Percentiles rank a stretch among this genome's conserved stretches.
Evolutionary conservation across 805 yeast genomes (phyloP).

Genomic region (Ogataea methanolica): DNA sequence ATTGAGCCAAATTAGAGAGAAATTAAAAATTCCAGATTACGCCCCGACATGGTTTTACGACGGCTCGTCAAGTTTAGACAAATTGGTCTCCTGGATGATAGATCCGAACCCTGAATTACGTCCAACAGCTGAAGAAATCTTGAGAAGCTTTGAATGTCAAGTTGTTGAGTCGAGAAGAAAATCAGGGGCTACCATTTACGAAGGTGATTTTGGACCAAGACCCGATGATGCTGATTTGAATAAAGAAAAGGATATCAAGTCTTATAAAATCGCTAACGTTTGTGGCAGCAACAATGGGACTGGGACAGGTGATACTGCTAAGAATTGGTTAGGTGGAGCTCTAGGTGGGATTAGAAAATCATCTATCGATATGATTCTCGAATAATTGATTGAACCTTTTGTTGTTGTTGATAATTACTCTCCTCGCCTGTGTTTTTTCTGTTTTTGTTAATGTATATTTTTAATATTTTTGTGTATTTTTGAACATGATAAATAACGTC

Average conservation of each 20-base stretch:
- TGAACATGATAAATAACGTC: too few species aligned
- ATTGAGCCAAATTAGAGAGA: conserved; percentile 9
- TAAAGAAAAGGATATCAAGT: too few species aligned
- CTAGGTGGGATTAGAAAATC: conserved; percentile 8
- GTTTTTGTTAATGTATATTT: too few species aligned
- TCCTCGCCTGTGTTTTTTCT: too few species aligned
- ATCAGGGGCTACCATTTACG: conserved; percentile 92
- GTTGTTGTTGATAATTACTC: too few species aligned
- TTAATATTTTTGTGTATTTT: too few species aligned
- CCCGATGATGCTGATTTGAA: conserved; percentile 33
- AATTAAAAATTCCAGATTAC: conserved; percentile 57
- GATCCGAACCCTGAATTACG: conserved; percentile 75
- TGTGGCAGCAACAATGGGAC: neutral
- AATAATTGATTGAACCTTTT: conserved; percentile 2
- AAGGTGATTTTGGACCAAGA: conserved; percentile 90
- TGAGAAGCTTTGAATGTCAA: conserved; percentile 66
- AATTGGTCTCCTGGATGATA: conserved; percentile 82
- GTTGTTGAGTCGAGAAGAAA: conserved; percentile 76
- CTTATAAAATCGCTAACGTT: conserved; percentile 10
- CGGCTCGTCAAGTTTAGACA: conserved; percentile 68
- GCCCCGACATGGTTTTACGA: conserved; percentile 82
- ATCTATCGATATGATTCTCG: conserved; percentile 21
- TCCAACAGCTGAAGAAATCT: conserved; percentile 74
- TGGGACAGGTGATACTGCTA: neutral
- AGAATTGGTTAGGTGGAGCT: conserved; percentile 5